Evolutionary conservation across 2,329 filamentous ascomycete genomes (phyloP), one percentile per base, ranked within the genome.

Genomic region (Aspergillus sp.): DNA sequence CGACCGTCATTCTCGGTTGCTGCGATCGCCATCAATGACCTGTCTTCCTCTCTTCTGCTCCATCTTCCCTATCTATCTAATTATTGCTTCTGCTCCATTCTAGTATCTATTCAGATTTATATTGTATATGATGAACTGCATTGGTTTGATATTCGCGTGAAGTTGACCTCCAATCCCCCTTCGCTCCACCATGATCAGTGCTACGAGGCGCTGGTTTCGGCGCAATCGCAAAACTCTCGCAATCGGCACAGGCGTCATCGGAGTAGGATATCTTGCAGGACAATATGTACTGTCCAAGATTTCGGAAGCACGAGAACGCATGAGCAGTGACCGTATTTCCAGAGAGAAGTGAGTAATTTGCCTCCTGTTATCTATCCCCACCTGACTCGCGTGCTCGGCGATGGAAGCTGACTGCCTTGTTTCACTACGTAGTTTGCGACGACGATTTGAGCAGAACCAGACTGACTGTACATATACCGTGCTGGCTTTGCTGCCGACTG

Each of bases 381-480:
- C 58, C 42, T 11, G 52, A 53, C 51, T 63, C 56, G 59, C 45
- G 57, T 64, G 57, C 53, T 60, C 46, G 47, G 30, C 51, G 22
- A 55, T 40, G 34, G 52, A 51, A 33, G 51, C 57, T 62, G 56
- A 63, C 62, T 15, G n/a, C 33, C n/a, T 30, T 42, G n/a, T 22
- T 24, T 24, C n/a, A 22, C 41, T 33, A 27, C 37, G 20, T 68
- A 98, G 93, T 76, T 85, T 99, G 61, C 92, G 93, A 51, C 89
- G 95, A 58, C 90, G 95, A 70, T 99, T 99, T 78, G 91, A 98
- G 75, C 95, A 99, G 77, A 99, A 99, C 75, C 95, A 99, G 74
- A 93, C 96, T 73, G 95, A 99, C 77, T 99, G 95, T 78, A 97
- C 93, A 48, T 97, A 96, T 73, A 99, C 95, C 39, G 92, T 98